Base-by-base conservation (phyloP, 768 basidiomycete species). In the Tubosaeta brunneosetosa region DNA sequence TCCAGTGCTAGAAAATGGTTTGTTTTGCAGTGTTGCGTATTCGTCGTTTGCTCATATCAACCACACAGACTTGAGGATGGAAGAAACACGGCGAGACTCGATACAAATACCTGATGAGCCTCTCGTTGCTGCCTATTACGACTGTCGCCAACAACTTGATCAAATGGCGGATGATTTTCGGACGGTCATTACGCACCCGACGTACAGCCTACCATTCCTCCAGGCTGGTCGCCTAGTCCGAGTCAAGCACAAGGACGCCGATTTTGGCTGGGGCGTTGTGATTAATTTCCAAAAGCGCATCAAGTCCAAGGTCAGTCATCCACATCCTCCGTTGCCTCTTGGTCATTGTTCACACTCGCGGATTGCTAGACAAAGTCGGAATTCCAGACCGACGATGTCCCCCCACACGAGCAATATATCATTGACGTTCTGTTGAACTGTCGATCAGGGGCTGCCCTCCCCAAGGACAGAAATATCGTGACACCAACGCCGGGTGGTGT, bases 261-360 rank as follows among this genome's bases (percentile, higher is more conserved):
- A 99, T 70, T 98, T 95, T 68, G 95, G 95, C 10, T 98, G 97
- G 97, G 95, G 95, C 36, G 82, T 93, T 40, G 82, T 98, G 47
- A 80, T 97, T 64, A 94, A 93, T 66, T 97, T 85, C 63, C 86
- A 90, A 66, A 97, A 97, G 69, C 83, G 94, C 0, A 60, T 85
- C 19, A 82, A 85, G n/a, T 80, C 88, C 14, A 95, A 93, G 75
- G 91, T 85, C 55, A 22, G 73, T 60, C 5, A 44, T 1, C 4
- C 29, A 6, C 29, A 1, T 27, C 41, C 22, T 33, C 37, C 29
- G 22, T 14, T 44, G 22, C n/a, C 5, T 44, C 9, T 19, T 16
- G 32, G 13, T 17, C 17, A 16, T 40, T 38, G 11, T 10, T 1
- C 17, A 44, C 49, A 16, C 3, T 25, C 9, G 29, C 29, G 29